Conservation (phyloP, 192 early-diverging fungal genomes). For the Backusella macrospora region DNA sequence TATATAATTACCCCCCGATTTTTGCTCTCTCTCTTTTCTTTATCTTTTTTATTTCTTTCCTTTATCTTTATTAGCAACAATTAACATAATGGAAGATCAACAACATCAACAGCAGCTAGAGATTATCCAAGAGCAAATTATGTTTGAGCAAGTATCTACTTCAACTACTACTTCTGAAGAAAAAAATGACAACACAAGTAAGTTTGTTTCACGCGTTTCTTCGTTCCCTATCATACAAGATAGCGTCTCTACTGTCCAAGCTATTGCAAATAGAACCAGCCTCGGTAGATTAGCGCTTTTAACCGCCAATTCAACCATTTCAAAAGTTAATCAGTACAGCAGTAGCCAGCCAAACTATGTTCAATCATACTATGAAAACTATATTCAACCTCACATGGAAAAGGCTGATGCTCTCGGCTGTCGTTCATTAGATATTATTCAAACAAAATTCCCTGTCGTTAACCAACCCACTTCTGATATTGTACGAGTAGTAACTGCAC, state of each 20-base stretch:
- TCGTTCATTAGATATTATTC: constrained; percentile 66
- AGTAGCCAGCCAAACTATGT: constrained; percentile 33
- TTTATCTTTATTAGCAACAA: not conserved
- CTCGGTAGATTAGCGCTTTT: constrained; percentile 40
- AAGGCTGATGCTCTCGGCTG: constrained; percentile 65
- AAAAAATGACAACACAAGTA: not conserved
- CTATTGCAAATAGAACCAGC: constrained; percentile 30
- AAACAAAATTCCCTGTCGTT: constrained; percentile 65
- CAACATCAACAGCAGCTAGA: not conserved
- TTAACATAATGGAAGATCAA: constrained; percentile 6
- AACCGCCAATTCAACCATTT: constrained; percentile 31
- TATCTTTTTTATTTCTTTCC: not conserved
- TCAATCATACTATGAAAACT: constrained; percentile 40
- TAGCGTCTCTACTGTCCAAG: constrained; percentile 30
- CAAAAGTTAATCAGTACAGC: constrained; percentile 31
- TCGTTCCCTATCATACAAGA: constrained; percentile 42
- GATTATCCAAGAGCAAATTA: not conserved
- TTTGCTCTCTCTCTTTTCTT: not conserved
- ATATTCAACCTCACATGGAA: constrained; percentile 61
- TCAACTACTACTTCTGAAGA: not conserved
- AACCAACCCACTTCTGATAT: constrained; percentile 65
- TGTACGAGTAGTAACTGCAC: constrained; percentile 55
- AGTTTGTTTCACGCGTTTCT: constrained; percentile 40
- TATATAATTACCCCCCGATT: not conserved
- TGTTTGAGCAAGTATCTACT: not conserved